Evolutionary conservation across 2,329 filamentous ascomycete species (phyloP), one percentile per base, ranked within the genome.

Genomic region (Scopulariopsis brevicaulis): DNA sequence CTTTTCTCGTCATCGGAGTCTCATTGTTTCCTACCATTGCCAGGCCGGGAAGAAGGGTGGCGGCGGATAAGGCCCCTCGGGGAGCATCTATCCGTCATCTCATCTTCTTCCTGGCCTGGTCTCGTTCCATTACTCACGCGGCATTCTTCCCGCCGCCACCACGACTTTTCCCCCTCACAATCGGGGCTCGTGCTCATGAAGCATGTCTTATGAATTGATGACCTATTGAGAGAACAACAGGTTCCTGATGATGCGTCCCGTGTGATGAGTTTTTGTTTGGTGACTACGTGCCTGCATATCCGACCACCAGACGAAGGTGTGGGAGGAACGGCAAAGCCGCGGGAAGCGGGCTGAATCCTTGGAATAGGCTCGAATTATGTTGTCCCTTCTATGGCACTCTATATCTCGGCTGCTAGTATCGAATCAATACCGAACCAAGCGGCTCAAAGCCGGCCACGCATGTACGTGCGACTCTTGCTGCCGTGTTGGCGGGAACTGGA

Each of bases 171-270:
- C 7, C 18, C 15, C 40, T 46, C 8, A 46, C 40, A n/a, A 46
- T n/a, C 40, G n/a, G 40, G 54, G 28, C 54, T 56, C 54, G 46
- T 48, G 54, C 40, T 35, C 46, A 56, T 56, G 54, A 56, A 56
- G 54, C 54, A 56, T 56, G 54, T 48, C 54, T 56, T 56, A 56
- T 50, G 54, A 56, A 56, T 56, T 56, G 40, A 56, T 50, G 54
- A 56, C 54, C 28, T 43, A 48, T 32, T 56, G 54, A 46, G 46
- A 24, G 35, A 10, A 46, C 10, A 43, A 24, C 20, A 55, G 35
- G 24, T 15, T 55, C 32, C 35, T 24, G 53, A 5, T 15, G 8
- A 46, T 46, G 18, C 14, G n/a, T 46, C 15, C 40, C 40, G 40
- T 46, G 40, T 46, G 40, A n/a, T 46, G 40, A 46, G 53, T n/a